Percentiles rank a stretch among this genome's conserved stretches.
phyloP scores from a whole-genome alignment of 768 basidiomycete species.

The Phylloporus rhodoxanthus region DNA sequence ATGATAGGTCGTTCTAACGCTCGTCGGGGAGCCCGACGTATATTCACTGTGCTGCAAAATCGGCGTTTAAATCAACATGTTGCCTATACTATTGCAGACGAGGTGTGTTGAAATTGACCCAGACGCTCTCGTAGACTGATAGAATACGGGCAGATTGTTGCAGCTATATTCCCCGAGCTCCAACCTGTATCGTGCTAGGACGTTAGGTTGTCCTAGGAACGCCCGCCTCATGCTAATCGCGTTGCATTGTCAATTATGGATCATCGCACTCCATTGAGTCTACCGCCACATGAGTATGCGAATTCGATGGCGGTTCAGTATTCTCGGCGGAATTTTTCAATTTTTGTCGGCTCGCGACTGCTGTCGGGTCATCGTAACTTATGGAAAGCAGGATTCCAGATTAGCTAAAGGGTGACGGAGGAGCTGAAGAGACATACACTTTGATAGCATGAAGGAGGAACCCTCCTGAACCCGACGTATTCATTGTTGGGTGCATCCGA shows the following conservation, averaged over 20 bases:
- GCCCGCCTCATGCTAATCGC: background rate
- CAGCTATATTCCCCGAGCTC: constrained; percentile 56
- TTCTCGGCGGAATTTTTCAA: constrained; percentile 22
- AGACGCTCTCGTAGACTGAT: constrained; percentile 2
- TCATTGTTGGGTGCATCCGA: constrained; percentile 93
- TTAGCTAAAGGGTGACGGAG: background rate
- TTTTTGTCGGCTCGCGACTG: constrained; percentile 42
- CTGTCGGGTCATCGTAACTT: constrained; percentile 63
- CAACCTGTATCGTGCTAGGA: constrained; percentile 11
- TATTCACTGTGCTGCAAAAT: constrained; percentile 93
- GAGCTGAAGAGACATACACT: constrained; percentile 47
- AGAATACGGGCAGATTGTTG: constrained; percentile 40
- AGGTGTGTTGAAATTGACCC: constrained; percentile 45
- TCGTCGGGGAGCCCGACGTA: constrained; percentile 82
- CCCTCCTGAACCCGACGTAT: constrained; percentile 81
- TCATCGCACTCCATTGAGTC: constrained; percentile 9
- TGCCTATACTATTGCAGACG: constrained; percentile 81
- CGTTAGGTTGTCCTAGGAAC: background rate
- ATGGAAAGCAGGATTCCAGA: background rate
- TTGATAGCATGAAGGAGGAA: constrained; percentile 82
- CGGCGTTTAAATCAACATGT: constrained; percentile 92
- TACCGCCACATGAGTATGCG: constrained; percentile 12
- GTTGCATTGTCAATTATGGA: background rate
- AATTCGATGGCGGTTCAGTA: constrained; percentile 1
- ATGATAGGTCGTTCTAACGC: constrained; percentile 98